Evolutionary conservation across 1,284 basidiomycete genomes (phyloP).

Genomic region (Microbotryum scabiosae): DNA sequence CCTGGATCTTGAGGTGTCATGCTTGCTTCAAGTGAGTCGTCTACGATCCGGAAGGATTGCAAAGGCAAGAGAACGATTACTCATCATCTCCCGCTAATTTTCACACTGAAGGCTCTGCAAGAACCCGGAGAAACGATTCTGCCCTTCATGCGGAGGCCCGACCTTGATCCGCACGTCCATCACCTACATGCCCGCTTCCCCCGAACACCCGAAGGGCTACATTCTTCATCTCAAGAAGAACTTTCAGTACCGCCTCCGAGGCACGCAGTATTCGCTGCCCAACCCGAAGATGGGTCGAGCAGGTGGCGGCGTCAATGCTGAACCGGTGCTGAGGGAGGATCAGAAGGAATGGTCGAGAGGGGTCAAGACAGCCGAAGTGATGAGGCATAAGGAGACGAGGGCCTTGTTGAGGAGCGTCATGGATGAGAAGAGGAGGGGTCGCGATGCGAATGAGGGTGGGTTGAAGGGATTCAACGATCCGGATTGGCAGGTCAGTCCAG

Average conservation of each 20-base stretch:
- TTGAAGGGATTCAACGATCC: conserved; percentile 84
- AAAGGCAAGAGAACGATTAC: not conserved
- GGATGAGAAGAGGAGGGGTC: conserved; percentile 47
- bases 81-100: not conserved
- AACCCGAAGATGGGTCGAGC: conserved; percentile 76
- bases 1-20: conserved; percentile 93
- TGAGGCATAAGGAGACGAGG: conserved; percentile 67
- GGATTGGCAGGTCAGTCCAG: conserved; percentile 47
- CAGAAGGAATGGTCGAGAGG: conserved; percentile 77
- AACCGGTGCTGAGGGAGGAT: conserved; percentile 80
- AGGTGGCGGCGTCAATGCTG: conserved; percentile 33
- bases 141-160: conserved; percentile 81
- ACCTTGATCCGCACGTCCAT: conserved; percentile 87
- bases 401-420: conserved; percentile 53
- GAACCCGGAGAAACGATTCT: conserved; percentile 90
- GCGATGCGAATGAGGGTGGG: conserved; percentile 36
- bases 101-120: conserved; percentile 71
- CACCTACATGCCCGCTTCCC: conserved; percentile 48
- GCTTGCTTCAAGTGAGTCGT: conserved; percentile 94
- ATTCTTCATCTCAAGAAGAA: conserved; percentile 79
- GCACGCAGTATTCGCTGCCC: conserved; percentile 89
- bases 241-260: conserved; percentile 87
- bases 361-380: conserved; percentile 61
- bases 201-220: conserved; percentile 54
- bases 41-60: not conserved